Base-by-base conservation (phyloP, 192 early-diverging fungal species). In the Umbelopsis vinacea region DNA sequence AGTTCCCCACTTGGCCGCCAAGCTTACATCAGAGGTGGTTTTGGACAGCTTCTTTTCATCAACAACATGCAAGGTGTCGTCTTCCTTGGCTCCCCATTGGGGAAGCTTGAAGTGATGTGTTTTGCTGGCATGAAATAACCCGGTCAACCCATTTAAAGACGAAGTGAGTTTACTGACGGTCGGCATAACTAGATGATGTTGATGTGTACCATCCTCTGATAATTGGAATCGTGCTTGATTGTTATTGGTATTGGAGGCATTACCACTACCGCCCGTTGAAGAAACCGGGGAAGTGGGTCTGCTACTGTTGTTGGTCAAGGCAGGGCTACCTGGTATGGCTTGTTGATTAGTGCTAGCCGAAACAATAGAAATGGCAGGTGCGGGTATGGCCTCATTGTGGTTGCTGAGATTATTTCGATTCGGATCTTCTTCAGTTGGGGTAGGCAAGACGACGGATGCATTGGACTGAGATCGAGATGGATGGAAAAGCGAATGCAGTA, bases 1-100 rank as follows among this genome's bases (percentile, higher is more conserved):
- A 24, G 72, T 76, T 15, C 82, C 82, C 60, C 75, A 84, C 57
- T 84, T 84, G 67, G 74, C 66, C 6, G 71, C 67, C 19, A 84
- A 40, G 2, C 69, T 72, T 1, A 26, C 12, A 37, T 72, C 52
- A 12, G 71, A 75, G 22, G 72, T 23, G 37, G 38, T 75, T 1
- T 70, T 52, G 38, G 23, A 21, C 10, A 74, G 33, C 38, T 26
- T 76, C 6, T 38, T 60, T 21, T 76, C 69, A 11, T 73, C 50
- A 12, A 40, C 52, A 35, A 50, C 68, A 60, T 60, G 73, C 72
- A 29, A 70, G 52, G 8, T 71, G 37, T 12, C 70, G 11, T 50
- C 68, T 22, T 74, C 74, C 26, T 74, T 74, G 6, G 77, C 76
- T 15, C 72, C 75, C 66, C 74, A 63, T 3, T 68, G 35, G 19